Conservation (phyloP, 1,284 basidiomycete genomes). For the Trametes sp. region DNA sequence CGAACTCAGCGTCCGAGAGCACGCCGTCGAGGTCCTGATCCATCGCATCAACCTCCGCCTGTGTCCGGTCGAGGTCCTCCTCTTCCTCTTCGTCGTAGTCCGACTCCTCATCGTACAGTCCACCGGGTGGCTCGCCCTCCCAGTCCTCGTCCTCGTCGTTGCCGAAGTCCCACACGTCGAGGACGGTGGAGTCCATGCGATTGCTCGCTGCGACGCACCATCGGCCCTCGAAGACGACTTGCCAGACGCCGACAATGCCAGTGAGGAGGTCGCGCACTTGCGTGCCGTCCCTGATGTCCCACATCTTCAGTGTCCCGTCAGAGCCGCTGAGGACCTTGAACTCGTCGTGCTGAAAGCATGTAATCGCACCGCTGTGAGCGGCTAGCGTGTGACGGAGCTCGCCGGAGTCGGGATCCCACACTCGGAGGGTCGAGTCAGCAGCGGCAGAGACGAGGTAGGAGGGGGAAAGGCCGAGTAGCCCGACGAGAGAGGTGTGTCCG, state of each 20-base stretch:
- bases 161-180: conserved; percentile 90
- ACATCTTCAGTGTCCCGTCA: conserved; percentile 97
- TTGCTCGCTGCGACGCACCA: conserved; percentile 95
- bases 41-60: conserved; percentile 63
- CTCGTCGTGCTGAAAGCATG: conserved; percentile 97
- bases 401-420: conserved; percentile 90
- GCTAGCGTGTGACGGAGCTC: conserved; percentile 82
- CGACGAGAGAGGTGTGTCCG: conserved; percentile 90
- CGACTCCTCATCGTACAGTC: conserved; percentile 51
- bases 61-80: conserved; percentile 55
- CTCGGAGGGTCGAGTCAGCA: conserved; percentile 90
- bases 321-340: conserved; percentile 94
- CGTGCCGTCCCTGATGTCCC: conserved; percentile 88
- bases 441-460: conserved; percentile 92
- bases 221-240: conserved; percentile 91
- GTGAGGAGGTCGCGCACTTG: conserved; percentile 88
- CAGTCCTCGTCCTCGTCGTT: conserved; percentile 65
- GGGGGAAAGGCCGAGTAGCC: conserved; percentile 86
- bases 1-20: conserved; percentile 58
- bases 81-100: conserved; percentile 58
- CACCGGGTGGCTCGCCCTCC: conserved; percentile 41
- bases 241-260: conserved; percentile 93
- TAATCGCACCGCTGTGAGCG: conserved; percentile 93
- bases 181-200: conserved; percentile 76
- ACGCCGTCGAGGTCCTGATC: conserved; percentile 64